Conservation (phyloP, 2,329 filamentous ascomycete species). For the Aspergillus japonicus region DNA sequence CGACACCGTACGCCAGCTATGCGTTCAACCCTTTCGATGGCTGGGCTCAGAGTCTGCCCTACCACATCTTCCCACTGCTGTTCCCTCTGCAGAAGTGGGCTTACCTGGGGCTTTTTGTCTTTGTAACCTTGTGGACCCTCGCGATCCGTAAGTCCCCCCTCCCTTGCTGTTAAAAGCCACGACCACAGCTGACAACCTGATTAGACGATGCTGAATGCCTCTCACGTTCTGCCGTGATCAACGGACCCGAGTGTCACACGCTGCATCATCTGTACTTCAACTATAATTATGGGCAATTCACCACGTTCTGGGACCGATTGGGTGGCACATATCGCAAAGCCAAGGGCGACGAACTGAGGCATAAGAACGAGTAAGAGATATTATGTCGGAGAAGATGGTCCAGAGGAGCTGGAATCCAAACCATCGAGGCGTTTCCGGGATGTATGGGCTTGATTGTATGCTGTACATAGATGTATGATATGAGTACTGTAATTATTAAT, state of each 20-base stretch:
- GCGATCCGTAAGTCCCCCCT: slow-evolving; percentile 60
- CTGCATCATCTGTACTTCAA: slow-evolving; percentile 86
- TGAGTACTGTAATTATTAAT: not conserved
- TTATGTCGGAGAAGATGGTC: not conserved
- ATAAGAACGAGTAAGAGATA: slow-evolving; percentile 7
- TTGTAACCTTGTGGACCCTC: slow-evolving; percentile 95
- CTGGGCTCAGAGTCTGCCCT: slow-evolving; percentile 81
- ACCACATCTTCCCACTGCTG: slow-evolving; percentile 87
- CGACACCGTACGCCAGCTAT: slow-evolving; percentile 85
- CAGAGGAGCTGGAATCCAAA: not conserved
- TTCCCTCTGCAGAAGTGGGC: slow-evolving; percentile 90
- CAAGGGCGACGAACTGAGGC: slow-evolving; percentile 15
- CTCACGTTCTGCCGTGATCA: slow-evolving; percentile 79
- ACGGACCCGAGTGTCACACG: slow-evolving; percentile 93
- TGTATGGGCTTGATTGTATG: not conserved
- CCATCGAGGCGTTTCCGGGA: not conserved
- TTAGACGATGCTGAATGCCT: slow-evolving; percentile 85
- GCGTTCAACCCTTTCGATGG: slow-evolving; percentile 95
- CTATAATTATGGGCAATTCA: slow-evolving; percentile 95
- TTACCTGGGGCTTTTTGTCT: slow-evolving; percentile 79
- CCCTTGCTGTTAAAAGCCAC: not conserved
- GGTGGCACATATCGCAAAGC: slow-evolving; percentile 61
- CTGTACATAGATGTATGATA: slow-evolving; percentile 6
- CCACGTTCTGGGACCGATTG: slow-evolving; percentile 85
- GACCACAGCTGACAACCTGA: not conserved